Conservation (phyloP, 108 stramenopile species). For the Discostella pseudostelligera region DNA sequence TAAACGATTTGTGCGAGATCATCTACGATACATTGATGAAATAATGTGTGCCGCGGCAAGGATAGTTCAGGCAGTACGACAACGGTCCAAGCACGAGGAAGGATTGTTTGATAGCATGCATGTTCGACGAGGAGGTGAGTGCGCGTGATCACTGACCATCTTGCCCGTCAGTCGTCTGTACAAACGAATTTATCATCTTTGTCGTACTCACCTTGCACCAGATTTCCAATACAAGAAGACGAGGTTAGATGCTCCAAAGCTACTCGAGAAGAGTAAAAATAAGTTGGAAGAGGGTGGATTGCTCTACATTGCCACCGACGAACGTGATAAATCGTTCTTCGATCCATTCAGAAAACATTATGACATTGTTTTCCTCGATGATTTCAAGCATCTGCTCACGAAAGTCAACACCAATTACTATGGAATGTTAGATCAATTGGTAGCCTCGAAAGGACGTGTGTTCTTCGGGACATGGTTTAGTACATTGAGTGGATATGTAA, state of each 20-base stretch:
- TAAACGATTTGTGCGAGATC: slow-evolving; percentile 61
- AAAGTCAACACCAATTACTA: slow-evolving; percentile 69
- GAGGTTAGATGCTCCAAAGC: slow-evolving; percentile 37
- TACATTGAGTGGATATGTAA: slow-evolving; percentile 84
- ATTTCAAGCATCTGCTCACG: slow-evolving; percentile 55
- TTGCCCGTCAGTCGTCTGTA: too few species aligned
- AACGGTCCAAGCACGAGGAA: slow-evolving; percentile 32
- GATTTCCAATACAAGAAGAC: slow-evolving; percentile 50
- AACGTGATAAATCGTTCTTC: slow-evolving; percentile 77
- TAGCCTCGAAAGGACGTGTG: slow-evolving; percentile 67
- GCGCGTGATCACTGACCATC: not conserved
- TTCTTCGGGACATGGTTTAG: slow-evolving; percentile 83
- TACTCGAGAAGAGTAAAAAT: slow-evolving; percentile 35
- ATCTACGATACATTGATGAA: slow-evolving; percentile 74
- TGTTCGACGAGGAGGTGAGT: slow-evolving; percentile 76
- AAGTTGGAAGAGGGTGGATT: slow-evolving; percentile 44
- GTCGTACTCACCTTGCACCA: not conserved
- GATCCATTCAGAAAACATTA: slow-evolving; percentile 65
- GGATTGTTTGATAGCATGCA: slow-evolving; percentile 78
- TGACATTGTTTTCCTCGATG: slow-evolving; percentile 76
- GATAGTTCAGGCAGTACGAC: slow-evolving; percentile 59
- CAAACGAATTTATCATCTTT: not conserved
- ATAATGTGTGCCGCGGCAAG: slow-evolving; percentile 81
- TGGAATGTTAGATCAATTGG: slow-evolving; percentile 87
- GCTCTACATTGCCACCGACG: slow-evolving; percentile 61